Evolutionary conservation across 139 green algal species (phyloP).

Genomic region (Picocystis salinarum): DNA sequence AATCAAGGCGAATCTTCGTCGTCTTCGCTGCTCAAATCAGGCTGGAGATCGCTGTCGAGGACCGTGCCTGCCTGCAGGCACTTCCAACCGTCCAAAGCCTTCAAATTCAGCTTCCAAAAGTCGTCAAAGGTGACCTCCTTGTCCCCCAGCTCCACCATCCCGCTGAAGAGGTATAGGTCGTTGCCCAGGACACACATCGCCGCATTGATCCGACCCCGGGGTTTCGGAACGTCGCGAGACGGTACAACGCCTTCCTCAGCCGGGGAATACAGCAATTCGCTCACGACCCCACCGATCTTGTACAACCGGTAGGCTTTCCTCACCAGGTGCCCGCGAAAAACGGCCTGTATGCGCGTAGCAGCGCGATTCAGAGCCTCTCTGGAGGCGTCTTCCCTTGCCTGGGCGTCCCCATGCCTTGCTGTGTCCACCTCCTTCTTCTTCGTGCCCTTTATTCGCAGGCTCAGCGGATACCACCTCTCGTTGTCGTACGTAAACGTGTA

Average conservation of each 20-base stretch:
- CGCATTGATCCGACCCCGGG: conserved; percentile 54
- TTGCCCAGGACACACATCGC: conserved; percentile 44
- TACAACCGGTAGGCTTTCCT: conserved; percentile 33
- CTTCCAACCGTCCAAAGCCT: too few relatives aligned
- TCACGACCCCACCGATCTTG: conserved; percentile 16
- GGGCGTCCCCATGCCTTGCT: not conserved
- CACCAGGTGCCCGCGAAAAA: conserved; percentile 61
- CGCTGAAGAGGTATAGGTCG: conserved; percentile 70
- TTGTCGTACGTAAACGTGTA: conserved; percentile 17
- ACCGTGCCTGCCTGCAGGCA: too few relatives aligned
- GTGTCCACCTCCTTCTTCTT: conserved; percentile 18
- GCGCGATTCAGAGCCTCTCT: conserved; percentile 27
- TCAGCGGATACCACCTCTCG: conserved; percentile 4
- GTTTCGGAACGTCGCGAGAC: conserved; percentile 41
- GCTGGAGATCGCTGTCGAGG: too few relatives aligned
- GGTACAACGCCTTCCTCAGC: conserved; percentile 53
- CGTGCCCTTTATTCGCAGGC: not conserved
- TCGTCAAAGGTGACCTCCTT: conserved; percentile 81
- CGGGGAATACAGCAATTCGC: conserved; percentile 78
- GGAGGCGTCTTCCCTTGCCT: not conserved
- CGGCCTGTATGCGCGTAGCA: conserved; percentile 50
- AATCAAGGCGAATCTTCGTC: too few relatives aligned
- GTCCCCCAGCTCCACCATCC: conserved; percentile 62
- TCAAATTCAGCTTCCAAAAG: conserved; percentile 76
- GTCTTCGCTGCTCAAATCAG: too few relatives aligned